Percentiles rank a stretch among this genome's conserved stretches.
Conservation (phyloP, 352 stramenopile species). For the Pythium grandisporangium region DNA sequence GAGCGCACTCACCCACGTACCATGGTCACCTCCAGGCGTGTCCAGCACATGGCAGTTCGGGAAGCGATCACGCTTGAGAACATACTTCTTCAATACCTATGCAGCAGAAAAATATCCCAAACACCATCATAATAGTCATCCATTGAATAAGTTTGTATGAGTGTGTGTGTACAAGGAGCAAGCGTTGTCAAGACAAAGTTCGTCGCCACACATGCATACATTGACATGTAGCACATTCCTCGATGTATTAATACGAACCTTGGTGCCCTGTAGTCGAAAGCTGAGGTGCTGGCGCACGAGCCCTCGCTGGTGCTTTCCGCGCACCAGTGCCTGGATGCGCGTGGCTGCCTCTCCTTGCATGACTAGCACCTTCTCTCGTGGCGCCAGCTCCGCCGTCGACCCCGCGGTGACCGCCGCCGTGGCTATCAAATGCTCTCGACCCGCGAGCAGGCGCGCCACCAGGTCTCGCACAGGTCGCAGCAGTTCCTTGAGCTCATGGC, state of each 20-base stretch:
- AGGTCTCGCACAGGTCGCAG: slow-evolving; percentile 41
- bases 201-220: no score
- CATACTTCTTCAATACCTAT: slow-evolving; percentile 71
- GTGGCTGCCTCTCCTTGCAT: slow-evolving; percentile 38
- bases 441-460: slow-evolving; percentile 17
- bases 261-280: slow-evolving; percentile 57
- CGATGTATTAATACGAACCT: slow-evolving; percentile 18
- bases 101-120: not conserved
- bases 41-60: slow-evolving; percentile 68
- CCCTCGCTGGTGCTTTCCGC: slow-evolving; percentile 40
- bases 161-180: no score
- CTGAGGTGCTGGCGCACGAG: slow-evolving; percentile 41
- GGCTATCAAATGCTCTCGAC: not conserved
- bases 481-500: slow-evolving; percentile 25
- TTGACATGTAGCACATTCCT: not conserved
- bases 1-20: slow-evolving; percentile 11
- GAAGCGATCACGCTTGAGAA: slow-evolving; percentile 78
- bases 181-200: no score
- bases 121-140: not conserved
- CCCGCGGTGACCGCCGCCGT: not conserved
- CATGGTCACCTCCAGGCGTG: slow-evolving; percentile 49
- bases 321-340: slow-evolving; percentile 63
- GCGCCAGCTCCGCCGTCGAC: no score
- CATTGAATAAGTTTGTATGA: no score
- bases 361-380: slow-evolving; percentile 11